A percentile compares a stretch with the other conserved stretches of the same genome.
Conservation (phyloP, 768 basidiomycete species). For the Obba rivulosa region DNA sequence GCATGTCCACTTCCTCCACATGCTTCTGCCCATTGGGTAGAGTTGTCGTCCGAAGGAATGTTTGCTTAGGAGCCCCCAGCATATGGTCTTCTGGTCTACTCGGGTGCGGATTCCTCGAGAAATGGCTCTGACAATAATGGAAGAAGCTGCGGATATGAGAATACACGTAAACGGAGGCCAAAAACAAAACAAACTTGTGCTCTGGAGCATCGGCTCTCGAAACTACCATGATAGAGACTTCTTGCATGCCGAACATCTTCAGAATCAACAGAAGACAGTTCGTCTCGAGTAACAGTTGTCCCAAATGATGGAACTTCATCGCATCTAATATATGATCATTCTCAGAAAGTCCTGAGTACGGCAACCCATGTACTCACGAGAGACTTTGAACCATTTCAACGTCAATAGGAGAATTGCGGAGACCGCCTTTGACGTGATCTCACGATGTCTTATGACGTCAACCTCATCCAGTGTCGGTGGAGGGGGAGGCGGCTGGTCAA, state of each 20-base stretch:
- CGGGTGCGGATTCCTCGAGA: conserved; percentile 60
- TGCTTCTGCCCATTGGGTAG: conserved; percentile 71
- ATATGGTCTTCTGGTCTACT: conserved; percentile 61
- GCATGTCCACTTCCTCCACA: conserved; percentile 86
- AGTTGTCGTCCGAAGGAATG: conserved; percentile 46
- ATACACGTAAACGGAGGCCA: not conserved
- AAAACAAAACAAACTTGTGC: conserved; percentile 54
- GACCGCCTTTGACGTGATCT: conserved; percentile 95
- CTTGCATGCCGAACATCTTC: conserved; percentile 98
- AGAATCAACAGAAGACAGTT: conserved; percentile 90
- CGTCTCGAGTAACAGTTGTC: conserved; percentile 91
- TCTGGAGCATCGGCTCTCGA: conserved; percentile 85
- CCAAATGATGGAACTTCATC: conserved; percentile 98
- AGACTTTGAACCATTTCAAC: conserved; percentile 98
- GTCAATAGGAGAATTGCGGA: conserved; percentile 89
- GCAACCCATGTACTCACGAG: conserved; percentile 58
- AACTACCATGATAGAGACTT: conserved; percentile 78
- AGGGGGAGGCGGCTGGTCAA: conserved; percentile 56
- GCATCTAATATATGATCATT: conserved; percentile 53
- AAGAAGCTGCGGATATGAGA: conserved; percentile 68
- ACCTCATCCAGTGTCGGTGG: conserved; percentile 85
- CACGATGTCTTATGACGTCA: conserved; percentile 91
- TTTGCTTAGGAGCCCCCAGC: conserved; percentile 54
- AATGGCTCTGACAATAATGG: conserved; percentile 81
- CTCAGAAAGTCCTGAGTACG: not conserved